Evolutionary conservation across 108 stramenopile species (phyloP).

Genomic region (Skeletonema tropicum): DNA sequence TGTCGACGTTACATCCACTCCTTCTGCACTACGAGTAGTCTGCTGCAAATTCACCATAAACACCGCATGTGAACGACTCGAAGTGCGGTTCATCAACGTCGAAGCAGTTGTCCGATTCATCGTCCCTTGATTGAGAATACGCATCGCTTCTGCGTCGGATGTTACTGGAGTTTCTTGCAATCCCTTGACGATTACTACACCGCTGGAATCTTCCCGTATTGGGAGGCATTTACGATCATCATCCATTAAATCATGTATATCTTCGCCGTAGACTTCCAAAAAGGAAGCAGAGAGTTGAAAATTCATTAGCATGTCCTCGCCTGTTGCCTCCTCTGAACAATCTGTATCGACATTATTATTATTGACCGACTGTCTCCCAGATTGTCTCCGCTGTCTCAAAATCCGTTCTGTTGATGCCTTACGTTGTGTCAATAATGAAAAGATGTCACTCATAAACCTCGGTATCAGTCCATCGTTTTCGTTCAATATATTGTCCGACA

Average conservation of each 20-base stretch:
- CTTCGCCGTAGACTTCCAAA: slow-evolving; percentile 94
- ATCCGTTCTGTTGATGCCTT: slow-evolving; percentile 72
- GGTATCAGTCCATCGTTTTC: slow-evolving; percentile 85
- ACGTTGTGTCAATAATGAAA: slow-evolving; percentile 46
- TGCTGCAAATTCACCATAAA: no score
- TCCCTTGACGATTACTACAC: slow-evolving; percentile 65
- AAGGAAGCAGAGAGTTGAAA: slow-evolving; percentile 70
- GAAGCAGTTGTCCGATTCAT: no score
- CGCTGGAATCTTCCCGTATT: slow-evolving; percentile 61
- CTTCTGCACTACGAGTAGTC: no score
- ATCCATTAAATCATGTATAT: slow-evolving; percentile 87
- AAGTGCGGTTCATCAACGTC: no score
- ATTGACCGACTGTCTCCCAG: no score
- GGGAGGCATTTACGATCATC: slow-evolving; percentile 56
- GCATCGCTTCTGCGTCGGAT: slow-evolving; percentile 12
- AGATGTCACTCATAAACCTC: slow-evolving; percentile 90
- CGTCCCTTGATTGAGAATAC: slow-evolving; percentile 49
- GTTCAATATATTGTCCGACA: slow-evolving; percentile 16
- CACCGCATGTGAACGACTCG: no score
- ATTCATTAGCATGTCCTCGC: slow-evolving; percentile 54
- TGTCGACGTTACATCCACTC: no score
- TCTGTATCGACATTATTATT: not conserved
- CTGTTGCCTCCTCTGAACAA: slow-evolving; percentile 9
- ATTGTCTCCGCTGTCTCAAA: slow-evolving; percentile 58
- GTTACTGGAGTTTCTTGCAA: slow-evolving; percentile 37